A percentile compares a stretch with the other conserved stretches of the same genome.
These are phyloP conservation scores for Puccinia horiana DNA, from an alignment of 1,284 basidiomycete species.

Conservation along the genomic window DNA sequence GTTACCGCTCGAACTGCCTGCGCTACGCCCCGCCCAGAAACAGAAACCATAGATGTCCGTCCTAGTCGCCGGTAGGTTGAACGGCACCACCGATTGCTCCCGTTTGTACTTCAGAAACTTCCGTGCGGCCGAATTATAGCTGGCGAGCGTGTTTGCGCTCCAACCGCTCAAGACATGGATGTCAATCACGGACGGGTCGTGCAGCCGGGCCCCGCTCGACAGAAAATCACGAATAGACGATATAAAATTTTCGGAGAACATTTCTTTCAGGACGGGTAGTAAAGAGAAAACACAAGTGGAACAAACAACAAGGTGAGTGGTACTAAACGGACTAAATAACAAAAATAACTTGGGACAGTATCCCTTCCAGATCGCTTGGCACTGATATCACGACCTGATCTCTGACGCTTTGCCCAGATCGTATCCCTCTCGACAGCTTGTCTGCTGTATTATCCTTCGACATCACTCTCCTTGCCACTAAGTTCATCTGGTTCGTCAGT, in stretches of 20 bases:
- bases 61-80: background rate
- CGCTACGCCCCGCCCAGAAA: background rate
- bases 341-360: background rate
- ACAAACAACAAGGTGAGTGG: no score
- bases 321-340: no score
- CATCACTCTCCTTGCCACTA: background rate
- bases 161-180: background rate
- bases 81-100: background rate
- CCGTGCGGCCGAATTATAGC: background rate
- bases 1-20: background rate
- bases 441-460: constrained; percentile 20
- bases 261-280: no score
- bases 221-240: background rate
- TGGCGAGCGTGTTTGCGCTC: background rate
- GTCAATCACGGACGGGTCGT: background rate
- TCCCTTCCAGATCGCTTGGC: background rate
- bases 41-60: constrained; percentile 8
- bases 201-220: background rate
- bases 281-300: no score
- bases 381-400: background rate
- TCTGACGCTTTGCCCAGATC: background rate
- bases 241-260: no score
- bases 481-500: background rate
- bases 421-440: background rate
- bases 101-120: background rate